phyloP scores from a whole-genome alignment of 345 rosid genomes.

The Hypericum perforatum region DNA sequence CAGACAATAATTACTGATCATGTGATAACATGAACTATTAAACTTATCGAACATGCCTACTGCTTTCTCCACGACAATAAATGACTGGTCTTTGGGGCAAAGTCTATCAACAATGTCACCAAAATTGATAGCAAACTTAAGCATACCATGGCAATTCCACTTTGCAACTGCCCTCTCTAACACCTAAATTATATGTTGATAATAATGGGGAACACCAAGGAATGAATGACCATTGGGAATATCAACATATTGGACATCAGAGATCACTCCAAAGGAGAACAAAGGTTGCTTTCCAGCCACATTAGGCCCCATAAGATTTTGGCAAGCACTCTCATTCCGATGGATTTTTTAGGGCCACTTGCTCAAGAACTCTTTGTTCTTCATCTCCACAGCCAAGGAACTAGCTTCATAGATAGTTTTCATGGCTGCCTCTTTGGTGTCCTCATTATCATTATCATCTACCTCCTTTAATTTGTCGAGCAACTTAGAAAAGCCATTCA shows the following conservation, averaged over 20 bases:
- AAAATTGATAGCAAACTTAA: slow-evolving; percentile 58
- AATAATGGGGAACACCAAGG: slow-evolving; percentile 71
- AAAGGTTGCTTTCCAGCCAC: slow-evolving; percentile 40
- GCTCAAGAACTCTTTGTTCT: too few species aligned
- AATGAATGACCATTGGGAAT: slow-evolving; percentile 79
- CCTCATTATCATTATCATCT: too few species aligned
- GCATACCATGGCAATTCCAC: slow-evolving; percentile 56
- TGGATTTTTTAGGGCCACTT: too few species aligned
- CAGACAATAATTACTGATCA: slow-evolving; percentile 94
- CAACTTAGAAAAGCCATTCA: too few species aligned
- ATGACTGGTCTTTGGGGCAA: slow-evolving; percentile 66
- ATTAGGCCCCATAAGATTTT: slow-evolving; percentile 57
- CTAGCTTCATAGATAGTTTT: too few species aligned
- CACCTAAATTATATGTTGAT: slow-evolving; percentile 63
- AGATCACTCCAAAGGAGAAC: slow-evolving; percentile 81
- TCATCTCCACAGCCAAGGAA: too few species aligned
- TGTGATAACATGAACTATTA: slow-evolving; percentile 60
- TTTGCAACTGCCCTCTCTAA: slow-evolving; percentile 61
- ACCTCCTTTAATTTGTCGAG: too few species aligned
- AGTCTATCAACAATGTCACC: slow-evolving; percentile 84
- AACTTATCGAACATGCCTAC: slow-evolving; percentile 49
- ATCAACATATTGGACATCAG: slow-evolving; percentile 90
- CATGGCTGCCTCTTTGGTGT: too few species aligned
- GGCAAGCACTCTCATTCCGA: slow-evolving; percentile 77
- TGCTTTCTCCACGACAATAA: slow-evolving; percentile 41